A percentile compares a stretch with the other conserved stretches of the same genome.
Evolutionary conservation across 2,329 filamentous ascomycete genomes (phyloP).

Genomic region (Trichoderma guizhouense): DNA sequence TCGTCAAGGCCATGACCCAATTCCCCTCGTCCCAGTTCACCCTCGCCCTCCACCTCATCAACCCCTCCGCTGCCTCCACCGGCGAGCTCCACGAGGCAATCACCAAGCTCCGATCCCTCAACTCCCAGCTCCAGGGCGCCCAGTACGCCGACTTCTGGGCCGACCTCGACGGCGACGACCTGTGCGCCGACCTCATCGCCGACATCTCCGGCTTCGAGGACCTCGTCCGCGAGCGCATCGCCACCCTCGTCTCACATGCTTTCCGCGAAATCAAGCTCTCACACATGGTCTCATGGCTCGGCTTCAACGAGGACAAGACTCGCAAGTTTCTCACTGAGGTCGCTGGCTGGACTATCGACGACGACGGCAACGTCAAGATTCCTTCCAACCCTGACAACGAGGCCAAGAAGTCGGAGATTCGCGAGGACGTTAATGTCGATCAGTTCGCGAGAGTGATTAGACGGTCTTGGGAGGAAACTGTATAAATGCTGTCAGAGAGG

Average conservation of each 20-base stretch:
- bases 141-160: conserved; percentile 93
- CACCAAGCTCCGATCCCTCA: conserved; percentile 78
- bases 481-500: conserved; percentile 24
- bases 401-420: conserved; percentile 90
- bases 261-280: conserved; percentile 69
- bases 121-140: conserved; percentile 82
- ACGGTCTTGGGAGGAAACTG: conserved; percentile 75
- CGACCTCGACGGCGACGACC: conserved; percentile 86
- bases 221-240: conserved; percentile 84
- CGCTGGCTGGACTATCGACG: conserved; percentile 79
- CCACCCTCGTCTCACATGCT: conserved; percentile 76
- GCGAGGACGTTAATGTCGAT: conserved; percentile 90
- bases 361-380: conserved; percentile 64
- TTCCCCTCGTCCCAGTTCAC: conserved; percentile 96
- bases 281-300: conserved; percentile 72
- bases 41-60: conserved; percentile 89
- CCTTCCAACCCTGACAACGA: conserved; percentile 96
- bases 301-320: conserved; percentile 64
- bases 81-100: conserved; percentile 86
- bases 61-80: conserved; percentile 64
- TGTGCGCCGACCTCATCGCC: conserved; percentile 92
- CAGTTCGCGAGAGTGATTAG: conserved; percentile 78
- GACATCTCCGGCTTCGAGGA: conserved; percentile 96
- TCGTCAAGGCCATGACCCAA: conserved; percentile 95
- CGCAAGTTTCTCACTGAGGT: conserved; percentile 80